Evolutionary conservation across 2,329 filamentous ascomycete species (phyloP).

Genomic region (Aspergillus pseudoviridinutans): DNA sequence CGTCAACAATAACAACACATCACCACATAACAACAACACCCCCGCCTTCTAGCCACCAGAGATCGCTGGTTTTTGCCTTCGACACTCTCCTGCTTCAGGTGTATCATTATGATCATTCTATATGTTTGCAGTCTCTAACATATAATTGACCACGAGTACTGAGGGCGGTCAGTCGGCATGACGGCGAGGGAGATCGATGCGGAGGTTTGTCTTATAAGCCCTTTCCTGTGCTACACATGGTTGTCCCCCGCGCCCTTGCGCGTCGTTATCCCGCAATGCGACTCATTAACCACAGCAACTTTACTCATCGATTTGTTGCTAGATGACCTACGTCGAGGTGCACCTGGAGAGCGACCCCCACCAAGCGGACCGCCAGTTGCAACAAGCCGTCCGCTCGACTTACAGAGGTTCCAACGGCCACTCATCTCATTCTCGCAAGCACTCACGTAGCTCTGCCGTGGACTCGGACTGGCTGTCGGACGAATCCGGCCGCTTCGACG

Average conservation of each 20-base stretch:
- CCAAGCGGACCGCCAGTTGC: conserved; percentile 21
- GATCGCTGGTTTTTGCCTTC: not conserved
- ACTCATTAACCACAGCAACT: too few species aligned
- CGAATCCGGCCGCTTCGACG: conserved; percentile 32
- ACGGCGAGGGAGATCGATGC: not conserved
- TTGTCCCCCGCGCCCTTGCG: not conserved
- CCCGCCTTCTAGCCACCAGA: not conserved
- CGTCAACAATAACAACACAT: not conserved
- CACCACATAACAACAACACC: not conserved
- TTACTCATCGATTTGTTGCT: not conserved
- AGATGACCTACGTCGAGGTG: conserved; percentile 16
- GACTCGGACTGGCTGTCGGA: conserved; percentile 21
- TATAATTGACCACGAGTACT: not conserved
- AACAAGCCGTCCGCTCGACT: conserved; percentile 18
- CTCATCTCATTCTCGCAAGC: conserved; percentile 25
- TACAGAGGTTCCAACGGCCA: conserved; percentile 9
- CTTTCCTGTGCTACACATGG: not conserved
- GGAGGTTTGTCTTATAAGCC: not conserved
- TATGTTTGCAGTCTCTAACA: not conserved
- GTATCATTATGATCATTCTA: not conserved
- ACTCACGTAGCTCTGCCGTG: conserved; percentile 19
- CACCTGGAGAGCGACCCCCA: conserved; percentile 14
- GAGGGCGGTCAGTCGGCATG: not conserved
- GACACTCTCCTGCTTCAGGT: not conserved
- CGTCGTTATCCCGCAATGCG: not conserved